Percentiles rank a stretch among this genome's conserved stretches.
Evolutionary conservation across 208 protist species (phyloP).

Genomic region (Acanthamoeba sp.): DNA sequence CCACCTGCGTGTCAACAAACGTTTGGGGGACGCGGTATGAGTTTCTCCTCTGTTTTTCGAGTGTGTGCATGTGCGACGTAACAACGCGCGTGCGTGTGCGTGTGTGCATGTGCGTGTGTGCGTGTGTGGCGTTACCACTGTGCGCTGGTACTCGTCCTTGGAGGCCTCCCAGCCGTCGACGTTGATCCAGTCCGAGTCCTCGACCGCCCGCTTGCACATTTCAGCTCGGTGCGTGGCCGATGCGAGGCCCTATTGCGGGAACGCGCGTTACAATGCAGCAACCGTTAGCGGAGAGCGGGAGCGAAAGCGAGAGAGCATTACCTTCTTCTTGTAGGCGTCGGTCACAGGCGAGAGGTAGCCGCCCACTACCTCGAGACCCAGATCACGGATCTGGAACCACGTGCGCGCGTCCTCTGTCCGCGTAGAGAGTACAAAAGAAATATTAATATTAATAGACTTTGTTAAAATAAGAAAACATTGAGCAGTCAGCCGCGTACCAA

Average conservation of each 20-base stretch:
- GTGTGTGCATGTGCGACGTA: no score
- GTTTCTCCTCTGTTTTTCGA: no score
- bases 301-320: neutral
- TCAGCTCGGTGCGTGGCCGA: conserved; percentile 28
- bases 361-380: conserved; percentile 60
- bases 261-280: neutral
- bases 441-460: no score
- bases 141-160: conserved; percentile 24
- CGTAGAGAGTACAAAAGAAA: no score
- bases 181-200: conserved; percentile 71
- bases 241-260: neutral
- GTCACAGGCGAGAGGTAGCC: conserved; percentile 65
- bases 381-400: neutral
- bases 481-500: conserved; percentile 42
- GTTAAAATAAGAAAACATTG: no score
- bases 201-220: conserved; percentile 40
- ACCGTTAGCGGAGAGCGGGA: neutral
- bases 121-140: conserved; percentile 5
- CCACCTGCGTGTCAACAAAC: conserved; percentile 43
- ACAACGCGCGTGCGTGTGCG: no score
- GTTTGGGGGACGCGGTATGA: no score
- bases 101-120: no score
- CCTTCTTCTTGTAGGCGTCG: conserved; percentile 77
- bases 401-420: neutral
- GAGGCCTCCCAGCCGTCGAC: conserved; percentile 67